Percentiles rank a stretch among this genome's conserved stretches.
Conservation (phyloP, 2,329 filamentous ascomycete genomes). For the Calonectria montana region DNA sequence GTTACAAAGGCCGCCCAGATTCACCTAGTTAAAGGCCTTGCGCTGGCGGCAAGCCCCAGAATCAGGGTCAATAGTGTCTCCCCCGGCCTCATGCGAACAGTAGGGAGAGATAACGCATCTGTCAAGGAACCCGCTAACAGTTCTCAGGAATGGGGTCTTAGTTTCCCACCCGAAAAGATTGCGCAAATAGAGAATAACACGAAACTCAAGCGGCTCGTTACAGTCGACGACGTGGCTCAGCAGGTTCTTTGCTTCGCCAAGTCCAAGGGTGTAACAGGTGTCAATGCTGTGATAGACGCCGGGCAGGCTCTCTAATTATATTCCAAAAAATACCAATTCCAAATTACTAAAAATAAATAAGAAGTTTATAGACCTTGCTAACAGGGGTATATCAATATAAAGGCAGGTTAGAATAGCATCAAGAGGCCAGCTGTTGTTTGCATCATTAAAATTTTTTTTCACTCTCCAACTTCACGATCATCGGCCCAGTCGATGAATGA, state of each 20-base stretch:
- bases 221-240: conserved; percentile 63
- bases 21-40: conserved; percentile 67
- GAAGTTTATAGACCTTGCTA: background rate
- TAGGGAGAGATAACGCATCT: conserved; percentile 30
- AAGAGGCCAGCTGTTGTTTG: background rate
- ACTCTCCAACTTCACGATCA: conserved; percentile 68
- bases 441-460: conserved; percentile 24
- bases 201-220: conserved; percentile 68
- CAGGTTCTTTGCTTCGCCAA: conserved; percentile 63
- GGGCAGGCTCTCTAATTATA: conserved; percentile 14
- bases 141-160: conserved; percentile 70
- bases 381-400: conserved; percentile 10
- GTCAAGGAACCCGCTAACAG: background rate
- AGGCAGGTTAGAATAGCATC: conserved; percentile 7
- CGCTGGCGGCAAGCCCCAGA: conserved; percentile 62
- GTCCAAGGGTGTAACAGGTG: conserved; percentile 62
- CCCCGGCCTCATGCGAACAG: conserved; percentile 64
- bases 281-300: conserved; percentile 62
- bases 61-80: conserved; percentile 70
- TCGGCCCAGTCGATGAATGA: conserved; percentile 61
- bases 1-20: conserved; percentile 82
- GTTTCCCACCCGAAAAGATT: conserved; percentile 68
- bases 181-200: conserved; percentile 65
- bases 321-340: background rate
- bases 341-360: background rate